Evolutionary conservation across 768 basidiomycete species (phyloP), one percentile per base, ranked within the genome.

Genomic region (Tylopilus sp.): DNA sequence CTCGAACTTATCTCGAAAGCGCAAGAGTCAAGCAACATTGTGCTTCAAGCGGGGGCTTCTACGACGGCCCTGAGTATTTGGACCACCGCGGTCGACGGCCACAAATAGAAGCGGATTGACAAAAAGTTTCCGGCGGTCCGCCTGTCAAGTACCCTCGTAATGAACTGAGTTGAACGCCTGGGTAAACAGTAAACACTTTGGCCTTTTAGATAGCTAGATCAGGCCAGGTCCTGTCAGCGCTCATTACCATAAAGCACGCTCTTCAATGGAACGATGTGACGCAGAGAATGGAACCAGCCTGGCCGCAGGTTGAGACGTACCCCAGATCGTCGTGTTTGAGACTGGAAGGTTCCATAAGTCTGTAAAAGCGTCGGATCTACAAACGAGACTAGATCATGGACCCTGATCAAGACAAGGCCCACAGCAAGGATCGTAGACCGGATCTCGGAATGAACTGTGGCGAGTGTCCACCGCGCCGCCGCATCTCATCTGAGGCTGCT

Each of bases 301-400:
- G 13, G 25, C 26, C 36, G 49, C 44, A 52, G 41, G 12, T n/a
- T n/a, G 34, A 33, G 41, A 30, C 28, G 21, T 45, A 54, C 62
- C 61, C 58, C 61, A 61, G 57, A 57, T 63, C 37, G 54, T 52
- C 53, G 28, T 38, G n/a, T 44, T 42, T 6, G 13, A 29, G 36
- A 31, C 22, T 13, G 21, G 41, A 30, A 51, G n/a, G 44, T 33
- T 8, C 41, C 17, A 19, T 12, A 53, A 51, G 19, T 13, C 17
- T 50, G 45, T 52, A 43, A 47, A 55, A 53, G 41, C 38, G 34
- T 56, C 56, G 53, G 61, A 66, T 66, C 65, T 59, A 53, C 22
- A 25, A 40, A 26, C 30, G n/a, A 54, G 50, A 60, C 62, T 49
- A n/a, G n/a, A n/a, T n/a, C n/a, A n/a, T n/a, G n/a, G n/a, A n/a